phyloP scores from a whole-genome alignment of 2,329 filamentous ascomycete species.

The Pseudogymnoascus sp. region DNA sequence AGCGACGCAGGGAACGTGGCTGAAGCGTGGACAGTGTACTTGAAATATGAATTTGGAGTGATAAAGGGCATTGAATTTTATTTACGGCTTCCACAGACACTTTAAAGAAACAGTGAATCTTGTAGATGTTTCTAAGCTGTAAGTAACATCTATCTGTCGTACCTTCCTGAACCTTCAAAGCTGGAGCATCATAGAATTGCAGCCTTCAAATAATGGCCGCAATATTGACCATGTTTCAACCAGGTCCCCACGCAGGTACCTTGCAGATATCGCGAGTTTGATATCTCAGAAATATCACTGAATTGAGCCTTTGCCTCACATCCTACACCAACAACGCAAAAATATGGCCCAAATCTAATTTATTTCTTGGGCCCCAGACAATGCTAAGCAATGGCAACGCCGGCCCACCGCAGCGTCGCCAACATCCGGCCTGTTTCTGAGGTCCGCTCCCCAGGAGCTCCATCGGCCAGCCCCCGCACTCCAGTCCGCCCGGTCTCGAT shows the following conservation, averaged over 20 bases:
- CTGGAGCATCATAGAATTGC: neutral
- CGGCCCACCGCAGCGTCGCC: conserved; percentile 51
- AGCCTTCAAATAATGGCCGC: neutral
- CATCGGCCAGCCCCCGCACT: conserved; percentile 49
- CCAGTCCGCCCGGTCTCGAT: conserved; percentile 42
- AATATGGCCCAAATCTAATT: neutral
- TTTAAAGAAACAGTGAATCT: neutral
- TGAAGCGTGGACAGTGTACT: neutral
- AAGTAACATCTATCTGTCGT: neutral
- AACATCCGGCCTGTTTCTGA: conserved; percentile 39
- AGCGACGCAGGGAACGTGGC: neutral
- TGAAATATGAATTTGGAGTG: neutral
- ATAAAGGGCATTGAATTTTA: neutral
- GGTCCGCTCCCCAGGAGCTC: conserved; percentile 19
- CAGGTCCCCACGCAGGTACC: neutral
- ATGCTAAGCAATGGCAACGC: conserved; percentile 19
- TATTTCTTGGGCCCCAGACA: neutral
- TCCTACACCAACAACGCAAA: neutral
- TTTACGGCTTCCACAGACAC: neutral
- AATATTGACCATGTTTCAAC: neutral
- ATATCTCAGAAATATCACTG: neutral
- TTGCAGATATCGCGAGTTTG: conserved; percentile 3
- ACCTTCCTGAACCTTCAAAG: neutral
- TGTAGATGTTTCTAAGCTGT: neutral
- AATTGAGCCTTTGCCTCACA: neutral